A percentile compares a stretch with the other conserved stretches of the same genome.
These are phyloP conservation scores for cucumber (Cucumis sativus) DNA, from an alignment of 306 rosid genomes.

Conservation along the genomic window DNA sequence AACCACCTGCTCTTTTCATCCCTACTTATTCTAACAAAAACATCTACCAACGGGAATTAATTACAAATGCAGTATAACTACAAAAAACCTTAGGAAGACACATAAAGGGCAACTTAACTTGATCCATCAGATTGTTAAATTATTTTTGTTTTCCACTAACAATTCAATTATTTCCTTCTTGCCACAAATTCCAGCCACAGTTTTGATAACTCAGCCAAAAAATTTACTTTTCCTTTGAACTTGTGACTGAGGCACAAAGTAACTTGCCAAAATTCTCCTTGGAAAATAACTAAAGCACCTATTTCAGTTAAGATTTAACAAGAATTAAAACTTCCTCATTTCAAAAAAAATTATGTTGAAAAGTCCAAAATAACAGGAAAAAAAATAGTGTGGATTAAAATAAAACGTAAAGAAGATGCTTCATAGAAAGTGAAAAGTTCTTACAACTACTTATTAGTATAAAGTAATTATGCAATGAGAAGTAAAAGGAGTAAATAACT, in stretches of 20 bases:
- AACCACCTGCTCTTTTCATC: not conserved
- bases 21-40: not conserved
- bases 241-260: not conserved
- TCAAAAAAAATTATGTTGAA: not conserved
- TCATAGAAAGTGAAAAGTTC: not conserved
- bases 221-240: not conserved
- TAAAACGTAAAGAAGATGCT: not conserved
- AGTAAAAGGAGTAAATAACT: not conserved
- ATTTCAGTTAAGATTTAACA: not conserved
- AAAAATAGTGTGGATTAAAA: not conserved
- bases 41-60: not conserved
- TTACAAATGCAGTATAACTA: not conserved
- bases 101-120: not conserved
- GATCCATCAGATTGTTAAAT: not conserved
- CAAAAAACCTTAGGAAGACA: not conserved
- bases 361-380: not conserved
- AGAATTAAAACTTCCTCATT: not conserved
- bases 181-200: not conserved
- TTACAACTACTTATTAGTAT: not conserved
- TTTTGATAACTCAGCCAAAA: not conserved
- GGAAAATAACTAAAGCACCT: not conserved
- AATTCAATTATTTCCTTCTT: not conserved
- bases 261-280: not conserved
- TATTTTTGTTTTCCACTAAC: not conserved
- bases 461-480: not conserved